Percentiles rank a stretch among this genome's conserved stretches.
phyloP scores from a whole-genome alignment of 768 basidiomycete genomes.

The Lentinula detonsa region DNA sequence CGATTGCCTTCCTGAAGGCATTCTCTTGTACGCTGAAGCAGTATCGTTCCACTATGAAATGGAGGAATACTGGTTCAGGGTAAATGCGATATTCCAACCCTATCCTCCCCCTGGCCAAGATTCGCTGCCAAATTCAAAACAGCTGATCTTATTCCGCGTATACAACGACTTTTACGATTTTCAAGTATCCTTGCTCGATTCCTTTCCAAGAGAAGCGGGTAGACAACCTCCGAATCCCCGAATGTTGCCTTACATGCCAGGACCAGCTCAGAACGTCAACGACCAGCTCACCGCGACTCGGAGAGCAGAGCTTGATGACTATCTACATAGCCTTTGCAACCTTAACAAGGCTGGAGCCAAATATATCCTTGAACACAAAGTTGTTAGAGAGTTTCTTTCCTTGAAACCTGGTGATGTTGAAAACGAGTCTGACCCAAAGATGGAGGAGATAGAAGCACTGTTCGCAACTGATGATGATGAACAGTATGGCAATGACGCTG shows the following conservation, averaged over 20 bases:
- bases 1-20: constrained; percentile 68
- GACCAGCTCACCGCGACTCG: constrained; percentile 77
- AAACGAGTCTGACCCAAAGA: constrained; percentile 55
- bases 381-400: constrained; percentile 79
- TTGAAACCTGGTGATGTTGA: constrained; percentile 84
- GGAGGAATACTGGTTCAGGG: constrained; percentile 96
- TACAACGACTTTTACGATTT: constrained; percentile 99
- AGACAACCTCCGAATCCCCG: constrained; percentile 58
- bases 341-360: constrained; percentile 62
- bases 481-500: constrained; percentile 25
- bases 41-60: constrained; percentile 97
- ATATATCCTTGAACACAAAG: constrained; percentile 74
- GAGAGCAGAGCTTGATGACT: constrained; percentile 81
- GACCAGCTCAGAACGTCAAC: constrained; percentile 81
- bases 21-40: constrained; percentile 81
- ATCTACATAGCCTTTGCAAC: constrained; percentile 74
- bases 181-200: constrained; percentile 81
- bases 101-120: constrained; percentile 56
- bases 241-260: constrained; percentile 96
- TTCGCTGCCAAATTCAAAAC: constrained; percentile 58
- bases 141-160: constrained; percentile 85
- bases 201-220: constrained; percentile 90
- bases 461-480: constrained; percentile 35
- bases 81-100: constrained; percentile 86
- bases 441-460: constrained; percentile 53